Evolutionary conservation across 108 stramenopile species (phyloP), one percentile per base, ranked within the genome.

Genomic region (Schizochytrium sp.): DNA sequence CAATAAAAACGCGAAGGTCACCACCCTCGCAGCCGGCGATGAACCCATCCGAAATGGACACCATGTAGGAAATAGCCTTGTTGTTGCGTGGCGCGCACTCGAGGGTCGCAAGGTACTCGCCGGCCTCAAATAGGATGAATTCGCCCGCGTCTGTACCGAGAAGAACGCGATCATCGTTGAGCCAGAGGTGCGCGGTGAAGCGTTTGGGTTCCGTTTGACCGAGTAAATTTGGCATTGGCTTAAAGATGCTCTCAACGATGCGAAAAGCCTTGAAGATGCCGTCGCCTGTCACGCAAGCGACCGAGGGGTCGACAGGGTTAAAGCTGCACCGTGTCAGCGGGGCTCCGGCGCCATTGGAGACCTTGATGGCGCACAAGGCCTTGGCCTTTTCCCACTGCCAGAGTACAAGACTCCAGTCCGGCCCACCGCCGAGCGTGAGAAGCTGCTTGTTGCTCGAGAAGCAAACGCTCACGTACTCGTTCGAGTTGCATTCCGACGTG

Each of bases 321-420:
- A 94, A 91, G 34, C 90, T 91, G 16, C 91, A 91, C 57, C 83
- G 69, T 44, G 90, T 72, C 45, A 94, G 91, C 8, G 90, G 51
- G 4, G 87, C 72, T 25, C 72, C 91, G 5, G 60, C 58, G 25
- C 88, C 47, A 3, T 10, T 57, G n/a, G 90, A 53, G 44, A 92
- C 72, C 16, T 90, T 89, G 8, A 87, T 53, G 5, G 91, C 29
- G 57, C 92, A 87, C 4, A 94, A 58, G 1, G 71, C 89, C 58
- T 93, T 91, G 21, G 88, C 87, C 63, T 93, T 93, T 57, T 95
- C 94, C 25, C 90, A 89, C 19, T 90, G 58, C 92, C 94, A 93
- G 55, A 93, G 72, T 5, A 89, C 57, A 19, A 94, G 58, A 14
- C 58, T 91, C 92, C 92, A 95, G 25, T 93, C 94, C 6, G 94